Evolutionary conservation across 2,329 filamentous ascomycete genomes (phyloP).

Genomic region (Lachnellula subtilissima): DNA sequence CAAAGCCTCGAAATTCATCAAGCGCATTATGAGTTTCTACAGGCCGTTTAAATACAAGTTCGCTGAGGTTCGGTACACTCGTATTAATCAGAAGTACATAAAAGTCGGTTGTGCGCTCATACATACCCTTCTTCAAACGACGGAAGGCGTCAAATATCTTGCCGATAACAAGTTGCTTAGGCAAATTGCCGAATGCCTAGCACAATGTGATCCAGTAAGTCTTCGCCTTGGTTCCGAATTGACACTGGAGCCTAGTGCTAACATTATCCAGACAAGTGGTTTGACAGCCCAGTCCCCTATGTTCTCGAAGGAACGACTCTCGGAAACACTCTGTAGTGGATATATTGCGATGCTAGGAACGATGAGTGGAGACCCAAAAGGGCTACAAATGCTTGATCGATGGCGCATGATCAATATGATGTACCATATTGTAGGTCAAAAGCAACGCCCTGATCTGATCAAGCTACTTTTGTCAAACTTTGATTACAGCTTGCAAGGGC

Average conservation of each 20-base stretch:
- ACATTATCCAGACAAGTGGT: conserved; percentile 53
- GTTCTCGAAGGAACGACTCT: conserved; percentile 79
- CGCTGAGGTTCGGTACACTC: conserved; percentile 81
- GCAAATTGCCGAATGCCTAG: conserved; percentile 92
- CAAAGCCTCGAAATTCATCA: conserved; percentile 93
- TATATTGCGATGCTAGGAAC: conserved; percentile 93
- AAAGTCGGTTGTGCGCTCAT: conserved; percentile 84
- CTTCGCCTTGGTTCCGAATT: background rate
- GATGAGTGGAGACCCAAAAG: conserved; percentile 75
- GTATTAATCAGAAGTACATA: conserved; percentile 91
- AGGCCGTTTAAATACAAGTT: conserved; percentile 96
- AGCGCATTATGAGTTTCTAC: conserved; percentile 90
- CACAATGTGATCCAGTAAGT: conserved; percentile 83
- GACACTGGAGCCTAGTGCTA: conserved; percentile 4
- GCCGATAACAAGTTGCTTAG: conserved; percentile 88
- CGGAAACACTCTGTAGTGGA: conserved; percentile 82
- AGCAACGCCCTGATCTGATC: conserved; percentile 85
- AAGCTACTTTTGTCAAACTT: conserved; percentile 84
- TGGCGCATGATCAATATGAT: conserved; percentile 99
- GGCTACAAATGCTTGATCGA: conserved; percentile 82
- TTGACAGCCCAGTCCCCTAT: conserved; percentile 79
- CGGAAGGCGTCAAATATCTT: conserved; percentile 79
- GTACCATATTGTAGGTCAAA: conserved; percentile 93
- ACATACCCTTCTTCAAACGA: conserved; percentile 76
- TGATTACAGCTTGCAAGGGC: conserved; percentile 83